Conservation (phyloP, 441 rosid species). For the Biscutella auriculata region DNA sequence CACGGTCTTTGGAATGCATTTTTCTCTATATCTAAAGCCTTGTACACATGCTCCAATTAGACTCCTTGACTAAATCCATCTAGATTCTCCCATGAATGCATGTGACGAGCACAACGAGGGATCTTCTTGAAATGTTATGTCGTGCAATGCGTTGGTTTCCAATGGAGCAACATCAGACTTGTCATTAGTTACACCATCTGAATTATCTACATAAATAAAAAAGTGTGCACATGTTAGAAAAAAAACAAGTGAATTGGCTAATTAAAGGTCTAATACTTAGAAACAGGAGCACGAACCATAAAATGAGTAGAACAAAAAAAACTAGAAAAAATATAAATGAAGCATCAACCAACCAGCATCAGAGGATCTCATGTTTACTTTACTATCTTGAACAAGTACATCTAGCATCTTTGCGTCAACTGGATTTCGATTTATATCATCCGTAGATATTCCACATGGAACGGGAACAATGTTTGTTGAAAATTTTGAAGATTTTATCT, state of each 20-base stretch:
- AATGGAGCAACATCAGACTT: conserved; percentile 20
- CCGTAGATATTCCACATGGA: conserved; percentile 12
- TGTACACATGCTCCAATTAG: too few relatives aligned
- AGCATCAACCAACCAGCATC: conserved; percentile 33
- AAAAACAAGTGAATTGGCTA: background rate
- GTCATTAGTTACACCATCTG: conserved; percentile 19
- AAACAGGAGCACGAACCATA: background rate
- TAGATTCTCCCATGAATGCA: too few relatives aligned
- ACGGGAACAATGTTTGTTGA: too few relatives aligned
- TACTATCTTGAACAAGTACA: conserved; percentile 19
- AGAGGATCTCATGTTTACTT: conserved; percentile 11
- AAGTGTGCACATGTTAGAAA: background rate
- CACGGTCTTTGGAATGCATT: too few relatives aligned
- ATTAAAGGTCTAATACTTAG: background rate
- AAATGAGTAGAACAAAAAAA: background rate
- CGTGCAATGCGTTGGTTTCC: conserved; percentile 41
- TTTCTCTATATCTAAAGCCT: too few relatives aligned
- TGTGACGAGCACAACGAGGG: too few relatives aligned
- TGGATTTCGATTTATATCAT: conserved; percentile 6
- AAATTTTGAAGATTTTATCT: too few relatives aligned
- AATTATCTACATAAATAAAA: conserved; percentile 19
- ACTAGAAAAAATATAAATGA: background rate
- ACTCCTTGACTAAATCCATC: too few relatives aligned
- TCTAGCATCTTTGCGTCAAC: background rate
- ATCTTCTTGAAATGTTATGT: conserved; percentile 31